phyloP scores from a whole-genome alignment of 2,329 filamentous ascomycete species.

The Aureobasidium subglaciale region DNA sequence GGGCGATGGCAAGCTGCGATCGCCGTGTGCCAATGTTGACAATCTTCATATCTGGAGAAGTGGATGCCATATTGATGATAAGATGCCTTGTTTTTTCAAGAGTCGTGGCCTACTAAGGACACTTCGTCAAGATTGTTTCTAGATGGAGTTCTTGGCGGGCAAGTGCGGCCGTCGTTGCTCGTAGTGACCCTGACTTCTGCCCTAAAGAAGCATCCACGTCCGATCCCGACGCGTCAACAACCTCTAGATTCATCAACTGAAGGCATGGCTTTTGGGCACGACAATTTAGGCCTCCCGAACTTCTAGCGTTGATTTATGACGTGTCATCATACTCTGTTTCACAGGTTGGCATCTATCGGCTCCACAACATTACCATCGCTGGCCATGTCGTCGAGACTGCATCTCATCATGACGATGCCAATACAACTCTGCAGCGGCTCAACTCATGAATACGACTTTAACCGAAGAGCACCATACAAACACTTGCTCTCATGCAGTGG shows the following conservation, averaged over 20 bases:
- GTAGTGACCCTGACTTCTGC: not conserved
- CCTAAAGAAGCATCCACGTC: too few relatives aligned
- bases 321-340: too few relatives aligned
- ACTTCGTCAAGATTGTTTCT: not conserved
- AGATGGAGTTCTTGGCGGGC: not conserved
- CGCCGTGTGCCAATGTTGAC: conserved; percentile 32
- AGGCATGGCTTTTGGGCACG: too few relatives aligned
- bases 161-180: not conserved
- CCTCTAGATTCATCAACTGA: too few relatives aligned
- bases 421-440: not conserved
- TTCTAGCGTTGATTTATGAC: too few relatives aligned
- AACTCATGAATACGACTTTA: conserved; percentile 47
- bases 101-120: too few relatives aligned
- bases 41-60: not conserved
- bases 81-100: too few relatives aligned
- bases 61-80: not conserved
- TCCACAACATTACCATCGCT: not conserved
- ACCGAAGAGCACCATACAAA: conserved; percentile 46
- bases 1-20: conserved; percentile 72
- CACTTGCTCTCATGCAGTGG: not conserved
- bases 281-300: too few relatives aligned
- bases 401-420: not conserved
- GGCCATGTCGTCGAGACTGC: not conserved
- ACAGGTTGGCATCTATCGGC: too few relatives aligned
- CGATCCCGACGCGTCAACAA: too few relatives aligned